Base-by-base conservation (phyloP, 306 rosid species). In the Medicago arabica region DNA sequence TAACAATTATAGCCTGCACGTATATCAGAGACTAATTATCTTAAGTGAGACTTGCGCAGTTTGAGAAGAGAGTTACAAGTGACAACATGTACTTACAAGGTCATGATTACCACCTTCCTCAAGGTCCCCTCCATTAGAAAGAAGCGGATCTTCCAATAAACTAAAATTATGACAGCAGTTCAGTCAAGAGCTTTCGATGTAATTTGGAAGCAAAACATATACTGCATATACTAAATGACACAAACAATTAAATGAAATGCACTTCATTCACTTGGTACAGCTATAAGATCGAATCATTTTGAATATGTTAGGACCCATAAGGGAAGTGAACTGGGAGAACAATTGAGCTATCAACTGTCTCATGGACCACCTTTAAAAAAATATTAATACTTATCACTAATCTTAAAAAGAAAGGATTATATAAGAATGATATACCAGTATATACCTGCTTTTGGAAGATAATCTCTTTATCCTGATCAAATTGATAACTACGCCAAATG, bases 111-210 rank as follows among this genome's bases (percentile, higher is more conserved):
- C 74, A 75, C 87, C 90, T 80, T 94, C 98, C 88, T 88, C 98
- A 28, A 86, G 79, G 86, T 92, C 88, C 78, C 44, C 54, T 17
- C 78, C 89, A 59, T 71, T 70, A 9, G 89, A 78, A 86, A 94
- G 93, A 66, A 94, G 93, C 41, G 95, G 85, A 74, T 90, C 97
- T 84, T 86, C 95, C 82, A 90, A 38, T 62, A 82, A 81, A 80
- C 98, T 94, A 82, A 78, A 82, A 79, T 79, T 69, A 70, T 69
- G 71, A 40, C 60, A 86, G 59, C 70, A 79, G 73, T 23, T 75
- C 59, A 55, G 71, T 72, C n/a, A 46, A 51, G 15, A 78, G 17
- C 39, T 54, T 67, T 65, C 39, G 55, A 47, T 75, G 73, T 82
- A 15, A 63, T 51, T 58, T 46, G 34, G 11, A 60, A 75, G 72